Conservation (phyloP, 495 filamentous ascomycete genomes). For the Cercophora newfieldiana region DNA sequence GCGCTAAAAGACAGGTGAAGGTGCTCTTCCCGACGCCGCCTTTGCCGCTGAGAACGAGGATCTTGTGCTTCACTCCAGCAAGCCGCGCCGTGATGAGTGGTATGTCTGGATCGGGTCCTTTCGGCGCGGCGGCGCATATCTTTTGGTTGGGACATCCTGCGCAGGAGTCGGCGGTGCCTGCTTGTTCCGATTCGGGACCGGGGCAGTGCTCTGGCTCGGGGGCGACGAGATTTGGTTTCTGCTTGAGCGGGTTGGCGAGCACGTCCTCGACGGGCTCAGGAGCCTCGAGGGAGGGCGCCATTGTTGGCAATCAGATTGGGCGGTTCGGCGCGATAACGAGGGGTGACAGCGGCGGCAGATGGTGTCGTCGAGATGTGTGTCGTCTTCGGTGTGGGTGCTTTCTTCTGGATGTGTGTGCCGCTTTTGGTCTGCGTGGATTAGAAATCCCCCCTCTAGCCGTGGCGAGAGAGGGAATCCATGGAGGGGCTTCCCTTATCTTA, state of each 20-base stretch:
- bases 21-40: slow-evolving; percentile 96
- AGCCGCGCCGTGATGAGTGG: slow-evolving; percentile 82
- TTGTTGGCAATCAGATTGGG: slow-evolving; percentile 7
- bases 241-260: slow-evolving; percentile 67
- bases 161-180: slow-evolving; percentile 85
- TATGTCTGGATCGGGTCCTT: slow-evolving; percentile 94
- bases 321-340: background rate
- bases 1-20: slow-evolving; percentile 80
- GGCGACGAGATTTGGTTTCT: slow-evolving; percentile 78
- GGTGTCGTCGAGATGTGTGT: background rate
- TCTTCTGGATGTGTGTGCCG: background rate
- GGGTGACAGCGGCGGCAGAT: background rate
- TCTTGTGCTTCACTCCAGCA: slow-evolving; percentile 79
- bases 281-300: slow-evolving; percentile 66
- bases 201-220: slow-evolving; percentile 97
- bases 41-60: slow-evolving; percentile 90
- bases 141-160: slow-evolving; percentile 92
- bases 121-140: slow-evolving; percentile 92
- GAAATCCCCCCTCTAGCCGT: slow-evolving; percentile 21
- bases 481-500: slow-evolving; percentile 21
- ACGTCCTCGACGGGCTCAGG: slow-evolving; percentile 61
- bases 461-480: slow-evolving; percentile 4
- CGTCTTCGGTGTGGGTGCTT: background rate
- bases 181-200: slow-evolving; percentile 83
- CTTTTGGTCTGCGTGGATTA: slow-evolving; percentile 20